These are phyloP conservation scores for Solanum chilense DNA, from an alignment of 257 asterid genomes.

Conservation along the genomic window DNA sequence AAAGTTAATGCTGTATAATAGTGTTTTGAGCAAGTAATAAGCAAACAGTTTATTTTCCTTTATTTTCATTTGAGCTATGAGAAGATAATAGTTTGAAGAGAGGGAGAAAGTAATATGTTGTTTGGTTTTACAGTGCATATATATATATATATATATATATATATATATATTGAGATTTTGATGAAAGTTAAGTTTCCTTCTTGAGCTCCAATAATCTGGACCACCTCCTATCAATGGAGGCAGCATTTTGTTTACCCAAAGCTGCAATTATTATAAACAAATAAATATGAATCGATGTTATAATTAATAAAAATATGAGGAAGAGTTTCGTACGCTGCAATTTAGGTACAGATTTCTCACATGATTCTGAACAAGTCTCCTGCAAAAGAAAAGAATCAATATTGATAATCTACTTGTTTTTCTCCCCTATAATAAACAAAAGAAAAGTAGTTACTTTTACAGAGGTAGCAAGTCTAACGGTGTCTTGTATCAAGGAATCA, in stretches of 20 bases:
- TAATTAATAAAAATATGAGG: no score
- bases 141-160: neutral
- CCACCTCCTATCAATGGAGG: conserved; percentile 72
- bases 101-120: neutral
- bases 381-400: conserved; percentile 7
- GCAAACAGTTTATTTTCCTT: neutral
- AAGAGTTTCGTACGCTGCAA: conserved; percentile 38
- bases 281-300: neutral
- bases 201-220: conserved; percentile 59
- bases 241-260: conserved; percentile 50
- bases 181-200: conserved; percentile 3
- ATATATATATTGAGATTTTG: neutral
- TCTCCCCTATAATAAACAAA: neutral
- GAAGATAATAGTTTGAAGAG: neutral
- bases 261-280: conserved; percentile 24
- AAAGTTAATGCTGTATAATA: neutral
- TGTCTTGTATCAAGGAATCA: conserved; percentile 66
- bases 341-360: conserved; percentile 64
- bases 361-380: conserved; percentile 83
- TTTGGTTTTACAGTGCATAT: neutral
- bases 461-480: conserved; percentile 55
- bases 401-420: neutral
- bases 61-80: neutral
- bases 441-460: conserved; percentile 34
- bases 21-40: neutral